phyloP scores from a whole-genome alignment of 2,329 filamentous ascomycete genomes.

The Akanthomyces lecanii region DNA sequence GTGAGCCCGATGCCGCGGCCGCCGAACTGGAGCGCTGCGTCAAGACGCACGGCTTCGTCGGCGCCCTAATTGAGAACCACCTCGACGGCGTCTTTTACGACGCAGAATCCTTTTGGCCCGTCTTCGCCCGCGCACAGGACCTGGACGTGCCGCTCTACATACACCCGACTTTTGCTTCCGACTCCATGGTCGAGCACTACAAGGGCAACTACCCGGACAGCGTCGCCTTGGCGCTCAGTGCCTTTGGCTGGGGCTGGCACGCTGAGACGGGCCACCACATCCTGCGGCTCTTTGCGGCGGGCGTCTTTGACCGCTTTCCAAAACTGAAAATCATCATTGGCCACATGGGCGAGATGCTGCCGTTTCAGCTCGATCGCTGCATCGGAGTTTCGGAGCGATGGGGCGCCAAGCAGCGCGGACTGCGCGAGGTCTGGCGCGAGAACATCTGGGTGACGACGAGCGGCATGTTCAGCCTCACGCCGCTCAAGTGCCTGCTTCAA shows the following conservation, averaged over 20 bases:
- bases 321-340: slow-evolving; percentile 37
- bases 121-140: slow-evolving; percentile 32
- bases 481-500: slow-evolving; percentile 40
- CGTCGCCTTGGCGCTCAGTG: slow-evolving; percentile 32
- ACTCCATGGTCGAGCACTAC: slow-evolving; percentile 26
- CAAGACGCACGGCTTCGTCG: slow-evolving; percentile 29
- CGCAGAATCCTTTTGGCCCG: slow-evolving; percentile 27
- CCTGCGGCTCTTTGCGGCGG: slow-evolving; percentile 32
- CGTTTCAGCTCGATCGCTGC: slow-evolving; percentile 50
- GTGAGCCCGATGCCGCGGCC: slow-evolving; percentile 26
- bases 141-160: slow-evolving; percentile 50
- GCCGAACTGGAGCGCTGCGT: slow-evolving; percentile 29
- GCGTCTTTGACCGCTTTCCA: slow-evolving; percentile 34
- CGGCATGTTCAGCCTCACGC: slow-evolving; percentile 47
- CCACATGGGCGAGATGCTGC: slow-evolving; percentile 45
- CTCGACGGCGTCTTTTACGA: slow-evolving; percentile 28
- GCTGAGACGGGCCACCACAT: slow-evolving; percentile 42
- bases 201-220: slow-evolving; percentile 26
- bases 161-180: slow-evolving; percentile 39
- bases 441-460: slow-evolving; percentile 57
- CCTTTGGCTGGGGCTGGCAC: slow-evolving; percentile 48
- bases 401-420: slow-evolving; percentile 31
- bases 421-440: slow-evolving; percentile 48
- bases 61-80: slow-evolving; percentile 29
- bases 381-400: slow-evolving; percentile 26